A percentile compares a stretch with the other conserved stretches of the same genome.
Conservation (phyloP, 1,139 yeast genomes). For the Saccharomyces pastorianus region DNA sequence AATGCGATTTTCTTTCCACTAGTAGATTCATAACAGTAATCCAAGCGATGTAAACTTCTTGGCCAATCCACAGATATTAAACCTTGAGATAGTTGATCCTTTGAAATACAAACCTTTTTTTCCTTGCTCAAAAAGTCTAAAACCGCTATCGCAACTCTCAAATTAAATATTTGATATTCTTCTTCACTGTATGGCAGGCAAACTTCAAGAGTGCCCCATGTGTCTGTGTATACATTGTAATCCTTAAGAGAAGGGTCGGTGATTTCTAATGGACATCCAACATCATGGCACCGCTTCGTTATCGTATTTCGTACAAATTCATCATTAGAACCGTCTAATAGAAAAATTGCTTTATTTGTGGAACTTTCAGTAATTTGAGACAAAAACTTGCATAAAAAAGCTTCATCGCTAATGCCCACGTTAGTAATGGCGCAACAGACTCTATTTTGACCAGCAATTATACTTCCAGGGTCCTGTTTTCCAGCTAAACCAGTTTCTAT, state of each 20-base stretch:
- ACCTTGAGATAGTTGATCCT: constrained; percentile 41
- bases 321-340: neutral
- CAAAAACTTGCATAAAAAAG: constrained; percentile 58
- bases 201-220: constrained; percentile 31
- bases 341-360: constrained; percentile 75
- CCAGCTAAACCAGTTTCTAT: constrained; percentile 93
- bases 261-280: constrained; percentile 21
- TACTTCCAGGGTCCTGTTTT: constrained; percentile 78
- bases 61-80: constrained; percentile 49
- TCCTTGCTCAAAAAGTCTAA: constrained; percentile 33
- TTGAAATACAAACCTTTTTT: constrained; percentile 20
- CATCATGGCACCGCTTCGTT: constrained; percentile 9
- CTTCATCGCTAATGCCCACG: constrained; percentile 78
- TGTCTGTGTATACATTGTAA: constrained; percentile 20
- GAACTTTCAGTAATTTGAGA: constrained; percentile 45
- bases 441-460: constrained; percentile 37
- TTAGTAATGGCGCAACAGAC: constrained; percentile 70
- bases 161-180: constrained; percentile 59
- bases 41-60: constrained; percentile 49
- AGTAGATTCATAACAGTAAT: constrained; percentile 15
- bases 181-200: constrained; percentile 49
- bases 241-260: constrained; percentile 18
- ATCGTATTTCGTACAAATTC: neutral
- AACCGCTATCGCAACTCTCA: constrained; percentile 60
- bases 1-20: constrained; percentile 30